Base-by-base conservation (phyloP, 805 yeast species). In the Saccharomycopsis capsularis region DNA sequence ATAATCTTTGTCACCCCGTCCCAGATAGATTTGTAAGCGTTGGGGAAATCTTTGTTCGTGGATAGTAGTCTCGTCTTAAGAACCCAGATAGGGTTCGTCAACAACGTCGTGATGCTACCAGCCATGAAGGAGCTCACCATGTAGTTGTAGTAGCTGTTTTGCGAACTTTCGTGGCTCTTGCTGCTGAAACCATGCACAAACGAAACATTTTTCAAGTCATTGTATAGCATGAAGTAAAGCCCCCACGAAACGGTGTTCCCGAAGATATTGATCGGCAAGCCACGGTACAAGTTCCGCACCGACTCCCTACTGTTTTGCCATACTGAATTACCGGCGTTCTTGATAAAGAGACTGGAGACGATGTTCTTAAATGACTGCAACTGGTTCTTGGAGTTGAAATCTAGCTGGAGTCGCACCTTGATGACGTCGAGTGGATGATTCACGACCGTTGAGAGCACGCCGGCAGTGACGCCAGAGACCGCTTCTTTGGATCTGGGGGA, bases 81-180 rank as follows among this genome's bases (percentile, higher is more conserved):
- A 1, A 93, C 96, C 99, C 99, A 91, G 9, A 91, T 75, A 1
- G 99, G 99, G 60, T 89, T 93, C 1, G 99, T 90, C 15, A 85
- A 38, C 0, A 87, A 48, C 1, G 95, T 76, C 0, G 96, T 87
- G 3, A 80, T 59, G 37, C 80, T 59, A 0, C 99, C 99, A 0
- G 97, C 89, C 1, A 72, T 55, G 42, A 79, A 73, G 2, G 89
- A 85, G 42, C 82, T 66, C 3, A 66, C 47, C 25, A 82, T 57
- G 62, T 79, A 78, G 52, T 73, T 70, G 47, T 65, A 47, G 16
- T 53, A 51, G n/a, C 47, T 55, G 40, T 49, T 50, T 7, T 29
- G 7, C 11, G 32, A 7, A 29, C 32, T 29, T 34, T 6, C 7
- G 38, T 9, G 5, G 4, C 5, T 18, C 11, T 27, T 29, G 16